Conservation (phyloP, 1,284 basidiomycete species). For the Malassezia arunalokei region DNA sequence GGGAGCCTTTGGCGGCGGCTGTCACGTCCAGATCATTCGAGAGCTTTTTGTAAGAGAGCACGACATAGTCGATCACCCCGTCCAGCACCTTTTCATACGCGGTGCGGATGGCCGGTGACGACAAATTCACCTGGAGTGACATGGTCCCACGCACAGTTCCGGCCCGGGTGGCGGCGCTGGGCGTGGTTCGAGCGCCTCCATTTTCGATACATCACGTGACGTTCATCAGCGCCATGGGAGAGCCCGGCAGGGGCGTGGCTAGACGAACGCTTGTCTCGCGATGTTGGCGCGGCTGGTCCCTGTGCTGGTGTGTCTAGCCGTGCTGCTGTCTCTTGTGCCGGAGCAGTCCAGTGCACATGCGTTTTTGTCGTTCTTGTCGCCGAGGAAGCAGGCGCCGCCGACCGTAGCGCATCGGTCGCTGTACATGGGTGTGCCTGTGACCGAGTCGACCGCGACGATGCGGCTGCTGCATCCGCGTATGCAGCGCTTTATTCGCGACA, state of each 20-base stretch:
- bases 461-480: slow-evolving; percentile 35
- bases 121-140: slow-evolving; percentile 55
- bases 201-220: slow-evolving; percentile 3
- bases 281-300: slow-evolving; percentile 8
- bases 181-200: slow-evolving; percentile 8
- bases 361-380: slow-evolving; percentile 6
- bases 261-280: no score
- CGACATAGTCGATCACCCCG: slow-evolving; percentile 65
- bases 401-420: slow-evolving; percentile 7
- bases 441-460: slow-evolving; percentile 15
- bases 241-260: no score
- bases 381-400: slow-evolving; percentile 7
- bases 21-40: slow-evolving; percentile 84
- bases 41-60: slow-evolving; percentile 73
- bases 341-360: slow-evolving; percentile 5
- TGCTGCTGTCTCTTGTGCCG: slow-evolving; percentile 1
- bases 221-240: not conserved
- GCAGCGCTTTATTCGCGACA: slow-evolving; percentile 42
- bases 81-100: slow-evolving; percentile 43
- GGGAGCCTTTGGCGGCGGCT: slow-evolving; percentile 54
- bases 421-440: slow-evolving; percentile 11
- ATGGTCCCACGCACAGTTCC: slow-evolving; percentile 15
- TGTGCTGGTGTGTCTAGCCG: not conserved
- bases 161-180: slow-evolving; percentile 26
- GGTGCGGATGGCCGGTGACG: slow-evolving; percentile 54